phyloP scores from a whole-genome alignment of 2,329 filamentous ascomycete genomes.

The Botrytis pseudocinerea region DNA sequence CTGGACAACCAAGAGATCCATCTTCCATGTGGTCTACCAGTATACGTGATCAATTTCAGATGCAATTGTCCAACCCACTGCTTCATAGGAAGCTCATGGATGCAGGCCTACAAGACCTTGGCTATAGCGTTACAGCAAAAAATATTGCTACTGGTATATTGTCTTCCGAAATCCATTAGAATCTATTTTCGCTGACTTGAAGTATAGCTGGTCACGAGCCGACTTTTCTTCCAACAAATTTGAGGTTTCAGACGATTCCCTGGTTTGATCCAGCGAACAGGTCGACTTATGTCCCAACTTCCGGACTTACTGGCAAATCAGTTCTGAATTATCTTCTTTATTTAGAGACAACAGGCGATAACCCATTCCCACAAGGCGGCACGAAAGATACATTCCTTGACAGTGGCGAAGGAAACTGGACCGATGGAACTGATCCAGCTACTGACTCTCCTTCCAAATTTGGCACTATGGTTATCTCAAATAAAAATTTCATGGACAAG shows the following conservation, averaged over 20 bases:
- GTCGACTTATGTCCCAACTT: not conserved
- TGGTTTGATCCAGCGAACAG: not conserved
- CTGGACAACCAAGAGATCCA: not conserved
- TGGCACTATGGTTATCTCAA: not conserved
- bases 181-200: not conserved
- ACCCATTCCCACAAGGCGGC: not conserved
- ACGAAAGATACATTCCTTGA: not conserved
- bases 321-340: not conserved
- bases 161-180: not conserved
- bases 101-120: not conserved
- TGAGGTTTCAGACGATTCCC: not conserved
- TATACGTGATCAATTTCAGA: not conserved
- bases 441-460: not conserved
- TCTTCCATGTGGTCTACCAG: not conserved
- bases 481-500: not conserved
- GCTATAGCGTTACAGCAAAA: not conserved
- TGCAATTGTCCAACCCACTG: not conserved
- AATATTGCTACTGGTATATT: not conserved
- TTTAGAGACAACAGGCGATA: not conserved
- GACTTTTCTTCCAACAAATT: not conserved
- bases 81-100: not conserved
- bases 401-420: not conserved
- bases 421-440: not conserved
- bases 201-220: not conserved
- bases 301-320: not conserved